phyloP scores from a whole-genome alignment of 2,329 filamentous ascomycete species.

The Alternaria sp. region DNA sequence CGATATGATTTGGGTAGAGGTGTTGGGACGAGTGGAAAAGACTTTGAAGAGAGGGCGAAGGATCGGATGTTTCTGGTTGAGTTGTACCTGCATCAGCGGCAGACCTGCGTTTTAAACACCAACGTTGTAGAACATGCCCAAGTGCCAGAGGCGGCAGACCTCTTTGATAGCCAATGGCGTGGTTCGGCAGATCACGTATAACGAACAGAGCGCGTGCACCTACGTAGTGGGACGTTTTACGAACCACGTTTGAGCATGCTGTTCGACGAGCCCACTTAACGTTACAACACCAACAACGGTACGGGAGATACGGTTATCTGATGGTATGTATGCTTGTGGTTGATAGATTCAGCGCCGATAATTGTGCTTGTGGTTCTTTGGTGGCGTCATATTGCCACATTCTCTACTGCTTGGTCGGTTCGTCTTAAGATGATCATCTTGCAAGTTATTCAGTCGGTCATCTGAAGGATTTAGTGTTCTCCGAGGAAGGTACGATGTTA shows the following conservation, averaged over 20 bases:
- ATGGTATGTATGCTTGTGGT: not conserved
- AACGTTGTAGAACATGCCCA: not conserved
- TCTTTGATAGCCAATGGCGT: not conserved
- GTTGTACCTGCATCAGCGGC: not conserved
- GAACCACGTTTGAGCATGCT: not conserved
- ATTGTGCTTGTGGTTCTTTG: not conserved
- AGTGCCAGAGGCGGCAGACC: not conserved
- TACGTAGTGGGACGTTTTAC: conserved; percentile 10
- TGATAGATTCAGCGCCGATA: not conserved
- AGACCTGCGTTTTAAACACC: conserved; percentile 5
- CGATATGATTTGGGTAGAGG: not conserved
- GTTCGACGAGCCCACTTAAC: not conserved
- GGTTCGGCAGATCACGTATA: not conserved
- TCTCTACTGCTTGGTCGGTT: not conserved
- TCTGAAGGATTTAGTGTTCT: not conserved
- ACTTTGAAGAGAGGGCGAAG: not conserved
- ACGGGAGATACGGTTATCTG: not conserved
- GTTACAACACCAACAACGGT: not conserved
- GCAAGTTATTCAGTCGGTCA: not conserved
- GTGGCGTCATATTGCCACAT: not conserved
- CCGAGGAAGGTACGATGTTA: not conserved
- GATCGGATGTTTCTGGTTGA: not conserved
- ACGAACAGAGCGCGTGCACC: conserved; percentile 2
- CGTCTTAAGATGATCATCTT: not conserved
- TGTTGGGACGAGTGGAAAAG: not conserved